These are phyloP conservation scores for Lecanicillium sp. DNA, from an alignment of 2,329 filamentous ascomycete genomes.

Conservation along the genomic window DNA sequence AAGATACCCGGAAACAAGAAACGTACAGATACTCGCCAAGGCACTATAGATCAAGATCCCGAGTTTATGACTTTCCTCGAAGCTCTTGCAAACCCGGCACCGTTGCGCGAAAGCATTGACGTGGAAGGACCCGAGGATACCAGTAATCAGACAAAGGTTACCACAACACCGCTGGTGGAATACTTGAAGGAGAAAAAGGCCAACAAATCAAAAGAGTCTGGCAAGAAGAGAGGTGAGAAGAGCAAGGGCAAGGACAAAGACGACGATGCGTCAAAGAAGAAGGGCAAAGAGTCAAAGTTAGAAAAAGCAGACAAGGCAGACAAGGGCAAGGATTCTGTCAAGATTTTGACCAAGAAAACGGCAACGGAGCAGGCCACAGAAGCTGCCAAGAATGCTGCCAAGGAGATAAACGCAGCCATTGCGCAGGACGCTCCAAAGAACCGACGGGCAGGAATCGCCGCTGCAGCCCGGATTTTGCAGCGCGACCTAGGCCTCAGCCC, in stretches of 20 bases:
- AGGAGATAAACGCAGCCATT: conserved; percentile 20
- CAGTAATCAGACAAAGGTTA: conserved; percentile 53
- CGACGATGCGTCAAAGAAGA: conserved; percentile 52
- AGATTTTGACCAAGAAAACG: conserved; percentile 53
- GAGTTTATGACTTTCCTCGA: conserved; percentile 94
- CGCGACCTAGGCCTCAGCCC: conserved; percentile 58
- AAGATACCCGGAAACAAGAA: conserved; percentile 69
- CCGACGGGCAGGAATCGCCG: conserved; percentile 51
- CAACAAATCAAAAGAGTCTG: conserved; percentile 52
- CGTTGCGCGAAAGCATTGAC: conserved; percentile 35
- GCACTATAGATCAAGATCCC: conserved; percentile 91
- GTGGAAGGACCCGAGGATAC: conserved; percentile 32
- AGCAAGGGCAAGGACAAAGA: conserved; percentile 39
- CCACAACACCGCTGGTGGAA: conserved; percentile 82
- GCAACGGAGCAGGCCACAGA: conserved; percentile 40
- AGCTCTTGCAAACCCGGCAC: conserved; percentile 64
- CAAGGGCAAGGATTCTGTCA: conserved; percentile 51
- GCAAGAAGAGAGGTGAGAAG: conserved; percentile 41
- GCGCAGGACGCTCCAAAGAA: conserved; percentile 40
- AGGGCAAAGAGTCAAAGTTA: conserved; percentile 51
- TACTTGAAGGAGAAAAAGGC: conserved; percentile 89
- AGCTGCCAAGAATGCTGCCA: conserved; percentile 33
- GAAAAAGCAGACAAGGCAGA: conserved; percentile 29
- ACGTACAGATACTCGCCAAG: conserved; percentile 75
- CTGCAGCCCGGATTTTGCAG: conserved; percentile 56